Conservation (phyloP, 2,329 filamentous ascomycete species). For the Penicillium sp. region DNA sequence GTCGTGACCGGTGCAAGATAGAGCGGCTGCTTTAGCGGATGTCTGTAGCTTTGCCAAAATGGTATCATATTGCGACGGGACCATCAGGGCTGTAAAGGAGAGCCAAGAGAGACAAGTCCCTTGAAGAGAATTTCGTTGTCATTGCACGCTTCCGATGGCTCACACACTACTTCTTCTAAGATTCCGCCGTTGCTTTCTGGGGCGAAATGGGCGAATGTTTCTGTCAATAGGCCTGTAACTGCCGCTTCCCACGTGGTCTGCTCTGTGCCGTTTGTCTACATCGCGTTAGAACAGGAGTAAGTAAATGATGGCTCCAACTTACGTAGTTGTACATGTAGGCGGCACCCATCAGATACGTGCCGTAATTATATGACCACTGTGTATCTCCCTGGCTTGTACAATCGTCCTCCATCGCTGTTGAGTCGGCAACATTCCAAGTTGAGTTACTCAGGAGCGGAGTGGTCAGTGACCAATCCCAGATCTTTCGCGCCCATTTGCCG, state of each 20-base stretch:
- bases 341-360: not conserved
- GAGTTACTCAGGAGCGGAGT: conserved; percentile 48
- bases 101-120: conserved; percentile 1
- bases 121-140: conserved; percentile 2
- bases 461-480: conserved; percentile 36
- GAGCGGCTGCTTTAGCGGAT: not conserved
- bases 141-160: not conserved
- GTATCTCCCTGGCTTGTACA: conserved; percentile 34
- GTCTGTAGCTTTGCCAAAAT: not conserved
- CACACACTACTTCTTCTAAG: not conserved
- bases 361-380: conserved; percentile 1
- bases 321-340: conserved; percentile 3
- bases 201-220: not conserved
- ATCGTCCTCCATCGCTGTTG: conserved; percentile 47
- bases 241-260: not conserved
- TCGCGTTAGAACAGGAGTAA: not conserved
- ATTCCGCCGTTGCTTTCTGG: not conserved
- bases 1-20: not conserved
- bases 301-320: not conserved
- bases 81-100: not conserved
- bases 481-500: conserved; percentile 39
- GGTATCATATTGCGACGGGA: not conserved
- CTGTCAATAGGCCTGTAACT: not conserved
- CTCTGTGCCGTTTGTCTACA: not conserved
- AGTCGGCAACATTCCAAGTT: conserved; percentile 52